These are phyloP conservation scores for Parachlorella kessleri DNA, from an alignment of 139 green algal species.

Conservation along the genomic window DNA sequence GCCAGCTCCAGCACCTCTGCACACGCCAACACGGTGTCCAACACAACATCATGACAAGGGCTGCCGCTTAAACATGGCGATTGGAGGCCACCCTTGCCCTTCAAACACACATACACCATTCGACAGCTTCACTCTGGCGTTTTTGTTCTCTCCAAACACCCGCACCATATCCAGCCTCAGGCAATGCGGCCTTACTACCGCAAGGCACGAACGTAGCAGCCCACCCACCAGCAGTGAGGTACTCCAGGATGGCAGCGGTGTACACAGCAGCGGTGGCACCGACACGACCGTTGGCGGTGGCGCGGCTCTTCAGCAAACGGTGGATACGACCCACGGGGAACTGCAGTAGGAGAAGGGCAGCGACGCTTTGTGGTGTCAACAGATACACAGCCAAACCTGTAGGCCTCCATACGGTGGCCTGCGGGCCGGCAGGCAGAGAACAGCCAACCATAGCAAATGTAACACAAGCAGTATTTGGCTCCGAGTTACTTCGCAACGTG, in stretches of 20 bases:
- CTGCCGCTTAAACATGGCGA: too few species aligned
- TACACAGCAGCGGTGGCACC: constrained; percentile 98
- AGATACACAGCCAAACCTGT: background rate
- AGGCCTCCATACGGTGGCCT: background rate
- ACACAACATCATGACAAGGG: too few species aligned
- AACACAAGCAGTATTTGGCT: too few species aligned
- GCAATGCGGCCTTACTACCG: too few species aligned
- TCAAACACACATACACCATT: too few species aligned
- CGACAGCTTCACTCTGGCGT: too few species aligned
- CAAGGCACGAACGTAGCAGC: background rate
- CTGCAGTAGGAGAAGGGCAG: constrained; percentile 61
- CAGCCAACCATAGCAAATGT: too few species aligned
- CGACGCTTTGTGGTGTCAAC: background rate
- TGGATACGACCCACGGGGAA: constrained; percentile 99
- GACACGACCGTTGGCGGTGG: constrained; percentile 94
- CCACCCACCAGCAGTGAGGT: constrained; percentile 45
- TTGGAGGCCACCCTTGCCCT: too few species aligned
- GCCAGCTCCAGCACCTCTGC: constrained; percentile 99
- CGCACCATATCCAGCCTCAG: too few species aligned
- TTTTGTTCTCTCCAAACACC: too few species aligned
- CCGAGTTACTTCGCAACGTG: too few species aligned
- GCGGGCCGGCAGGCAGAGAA: background rate
- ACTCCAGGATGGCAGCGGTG: constrained; percentile 93
- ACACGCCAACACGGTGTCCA: constrained; percentile 68
- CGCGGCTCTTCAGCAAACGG: constrained; percentile 95